A percentile compares a stretch with the other conserved stretches of the same genome.
These are phyloP conservation scores for Ophiostoma novo-ulmi DNA, from an alignment of 2,329 filamentous ascomycete species.

Conservation along the genomic window DNA sequence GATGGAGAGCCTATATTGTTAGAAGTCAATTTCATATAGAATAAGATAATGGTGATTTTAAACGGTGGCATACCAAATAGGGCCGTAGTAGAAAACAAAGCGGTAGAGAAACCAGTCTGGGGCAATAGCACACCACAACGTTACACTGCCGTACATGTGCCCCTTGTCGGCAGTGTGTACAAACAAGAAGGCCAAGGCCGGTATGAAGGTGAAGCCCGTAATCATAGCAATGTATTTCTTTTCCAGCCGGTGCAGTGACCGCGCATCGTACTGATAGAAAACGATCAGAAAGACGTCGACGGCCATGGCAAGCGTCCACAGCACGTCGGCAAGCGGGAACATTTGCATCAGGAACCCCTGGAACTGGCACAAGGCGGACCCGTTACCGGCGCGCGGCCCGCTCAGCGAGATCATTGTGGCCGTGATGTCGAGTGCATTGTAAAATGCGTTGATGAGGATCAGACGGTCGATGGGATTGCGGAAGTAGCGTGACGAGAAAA, in stretches of 20 bases:
- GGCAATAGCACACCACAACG: conserved; percentile 38
- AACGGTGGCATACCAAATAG: conserved; percentile 33
- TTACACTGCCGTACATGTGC: conserved; percentile 36
- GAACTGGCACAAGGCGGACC: conserved; percentile 36
- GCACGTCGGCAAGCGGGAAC: conserved; percentile 38
- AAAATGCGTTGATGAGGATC: conserved; percentile 38
- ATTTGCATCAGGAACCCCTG: conserved; percentile 38
- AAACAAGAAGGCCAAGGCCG: conserved; percentile 36
- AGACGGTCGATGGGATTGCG: conserved; percentile 38
- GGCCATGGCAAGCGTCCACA: conserved; percentile 38
- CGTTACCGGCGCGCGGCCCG: conserved; percentile 35
- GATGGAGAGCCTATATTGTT: conserved; percentile 32
- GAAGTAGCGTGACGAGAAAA: conserved; percentile 34
- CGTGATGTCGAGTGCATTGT: conserved; percentile 36
- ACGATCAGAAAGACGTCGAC: conserved; percentile 37
- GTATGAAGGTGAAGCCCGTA: conserved; percentile 33
- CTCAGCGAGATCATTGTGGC: conserved; percentile 38
- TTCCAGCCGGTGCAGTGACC: conserved; percentile 34
- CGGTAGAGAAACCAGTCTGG: conserved; percentile 36
- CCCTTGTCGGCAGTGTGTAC: conserved; percentile 33
- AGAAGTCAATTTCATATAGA: not conserved
- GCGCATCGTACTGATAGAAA: conserved; percentile 34
- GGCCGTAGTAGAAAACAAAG: conserved; percentile 36
- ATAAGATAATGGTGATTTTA: not conserved
- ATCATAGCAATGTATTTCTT: conserved; percentile 33